phyloP scores from a whole-genome alignment of 805 yeast species.

The Teunomyces funiuensis region DNA sequence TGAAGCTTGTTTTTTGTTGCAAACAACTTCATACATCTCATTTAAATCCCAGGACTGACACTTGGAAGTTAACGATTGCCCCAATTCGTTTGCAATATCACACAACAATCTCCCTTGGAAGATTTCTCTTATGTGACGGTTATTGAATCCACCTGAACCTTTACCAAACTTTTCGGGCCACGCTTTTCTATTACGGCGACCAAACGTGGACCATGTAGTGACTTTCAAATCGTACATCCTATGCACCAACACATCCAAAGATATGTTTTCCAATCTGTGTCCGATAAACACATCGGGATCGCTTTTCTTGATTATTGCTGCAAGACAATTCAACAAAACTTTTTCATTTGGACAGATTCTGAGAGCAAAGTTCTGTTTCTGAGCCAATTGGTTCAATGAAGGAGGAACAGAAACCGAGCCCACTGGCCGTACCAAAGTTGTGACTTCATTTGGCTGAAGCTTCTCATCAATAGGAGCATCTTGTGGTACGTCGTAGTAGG shows the following conservation, averaged over 20 bases:
- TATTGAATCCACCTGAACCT: constrained; percentile 42
- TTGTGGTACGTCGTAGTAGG: constrained; percentile 66
- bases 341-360: constrained; percentile 71
- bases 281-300: constrained; percentile 94
- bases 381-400: constrained; percentile 65
- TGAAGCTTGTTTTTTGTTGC: constrained; percentile 60
- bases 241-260: constrained; percentile 76
- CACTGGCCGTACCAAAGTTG: constrained; percentile 80
- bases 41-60: constrained; percentile 93
- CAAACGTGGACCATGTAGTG: constrained; percentile 77
- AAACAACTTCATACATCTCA: constrained; percentile 85
- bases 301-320: constrained; percentile 64
- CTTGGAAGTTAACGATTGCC: constrained; percentile 84
- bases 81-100: constrained; percentile 93
- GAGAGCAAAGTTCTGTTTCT: constrained; percentile 50
- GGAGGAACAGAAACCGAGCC: constrained; percentile 68
- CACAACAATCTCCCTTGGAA: constrained; percentile 85
- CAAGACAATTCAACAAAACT: constrained; percentile 68
- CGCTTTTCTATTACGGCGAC: constrained; percentile 71
- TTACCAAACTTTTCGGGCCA: constrained; percentile 78
- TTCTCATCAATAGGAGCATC: constrained; percentile 72
- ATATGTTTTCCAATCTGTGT: constrained; percentile 76
- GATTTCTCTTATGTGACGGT: constrained; percentile 63
- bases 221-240: constrained; percentile 74
- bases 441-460: constrained; percentile 55